Evolutionary conservation across 192 early-diverging fungal genomes (phyloP), one percentile per base, ranked within the genome.

Genomic region (Entomortierella parvispora): DNA sequence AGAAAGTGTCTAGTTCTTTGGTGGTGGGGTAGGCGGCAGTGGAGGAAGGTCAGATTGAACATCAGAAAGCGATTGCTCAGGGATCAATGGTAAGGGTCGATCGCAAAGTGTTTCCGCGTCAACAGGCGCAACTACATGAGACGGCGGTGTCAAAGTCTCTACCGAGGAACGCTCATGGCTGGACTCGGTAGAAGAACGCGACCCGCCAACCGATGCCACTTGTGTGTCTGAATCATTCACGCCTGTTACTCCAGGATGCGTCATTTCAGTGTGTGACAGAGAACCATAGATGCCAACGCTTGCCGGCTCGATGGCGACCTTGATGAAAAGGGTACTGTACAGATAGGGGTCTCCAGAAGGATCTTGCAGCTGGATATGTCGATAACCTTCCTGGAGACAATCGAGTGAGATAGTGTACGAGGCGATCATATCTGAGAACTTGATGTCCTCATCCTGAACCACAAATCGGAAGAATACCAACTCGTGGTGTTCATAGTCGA

Each of bases 311-410:
- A 77, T 77, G 2, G 45, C 43, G 31, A 77, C 54, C 52, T 52
- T 77, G 61, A 84, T 69, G 68, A 90, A 92, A n/a, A 92, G 68
- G 2, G 89, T 87, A 17, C 87, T 88, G 63, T 90, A 92, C 28
- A 86, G 76, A 25, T 89, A 81, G 23, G 83, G 82, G 37, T 92
- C 89, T 22, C 91, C 91, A 29, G 85, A 82, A 29, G 79, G 37
- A 67, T 90, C 87, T 33, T 90, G 81, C 18, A 92, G 65, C 22
- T 85, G 90, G 20, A 90, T 82, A 59, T 92, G 90, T 2, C 91
- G 86, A 50, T 92, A 92, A 1, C 91, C 91, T 81, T 71, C 54
- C 48, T 83, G 68, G 56, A 83, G 67, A 37, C 76, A 77, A 45
- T 74, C 70, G 56, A 83, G 34, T 0, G 82, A 80, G 33, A 80